Evolutionary conservation across 139 green algal genomes (phyloP).

Genomic region (Tetraselmis striata): DNA sequence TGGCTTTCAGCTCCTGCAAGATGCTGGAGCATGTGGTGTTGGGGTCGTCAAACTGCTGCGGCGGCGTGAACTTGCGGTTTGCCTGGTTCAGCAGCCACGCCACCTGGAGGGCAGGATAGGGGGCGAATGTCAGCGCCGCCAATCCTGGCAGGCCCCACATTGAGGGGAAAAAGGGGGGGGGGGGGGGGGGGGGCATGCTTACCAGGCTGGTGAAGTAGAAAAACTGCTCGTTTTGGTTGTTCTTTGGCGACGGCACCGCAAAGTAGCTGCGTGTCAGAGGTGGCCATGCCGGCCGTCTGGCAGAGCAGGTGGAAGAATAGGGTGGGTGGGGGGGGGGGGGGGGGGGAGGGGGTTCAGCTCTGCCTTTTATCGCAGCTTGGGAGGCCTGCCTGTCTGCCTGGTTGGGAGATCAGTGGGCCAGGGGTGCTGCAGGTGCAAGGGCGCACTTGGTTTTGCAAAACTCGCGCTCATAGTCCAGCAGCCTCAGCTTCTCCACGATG

Average conservation of each 20-base stretch:
- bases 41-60: slow-evolving; percentile 73
- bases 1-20: slow-evolving; percentile 25
- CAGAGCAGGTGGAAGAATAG: background rate
- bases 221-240: slow-evolving; percentile 56
- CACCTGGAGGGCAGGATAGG: slow-evolving; percentile 19
- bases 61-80: slow-evolving; percentile 34
- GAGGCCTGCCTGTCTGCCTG: background rate
- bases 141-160: too few species aligned
- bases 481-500: slow-evolving; percentile 67
- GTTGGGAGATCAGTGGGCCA: slow-evolving; percentile 1
- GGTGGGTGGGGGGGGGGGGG: background rate
- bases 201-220: slow-evolving; percentile 68
- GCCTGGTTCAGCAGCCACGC: slow-evolving; percentile 50
- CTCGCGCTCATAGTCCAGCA: slow-evolving; percentile 67
- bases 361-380: background rate
- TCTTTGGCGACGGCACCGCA: slow-evolving; percentile 20
- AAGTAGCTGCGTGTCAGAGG: slow-evolving; percentile 50
- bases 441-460: slow-evolving; percentile 66
- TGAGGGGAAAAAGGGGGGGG: too few species aligned
- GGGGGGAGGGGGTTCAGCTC: background rate
- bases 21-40: slow-evolving; percentile 50
- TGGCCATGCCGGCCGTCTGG: slow-evolving; percentile 52
- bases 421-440: too few species aligned
- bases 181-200: too few species aligned
- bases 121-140: too few species aligned